These are phyloP conservation scores for Juncus inflexus DNA, from an alignment of 176 grass and related monocot genomes.

Conservation along the genomic window DNA sequence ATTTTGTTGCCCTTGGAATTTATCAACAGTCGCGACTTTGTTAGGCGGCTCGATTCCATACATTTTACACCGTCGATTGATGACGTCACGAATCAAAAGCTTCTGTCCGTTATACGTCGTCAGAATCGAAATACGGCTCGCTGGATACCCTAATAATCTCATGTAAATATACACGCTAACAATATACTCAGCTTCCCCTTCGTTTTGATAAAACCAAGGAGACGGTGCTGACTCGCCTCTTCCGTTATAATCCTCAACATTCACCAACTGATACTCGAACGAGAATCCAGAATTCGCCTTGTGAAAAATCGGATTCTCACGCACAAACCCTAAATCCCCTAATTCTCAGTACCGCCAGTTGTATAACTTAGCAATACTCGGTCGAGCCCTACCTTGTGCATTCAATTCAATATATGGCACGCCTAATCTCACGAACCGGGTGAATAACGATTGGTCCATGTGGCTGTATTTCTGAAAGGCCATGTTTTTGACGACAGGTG, in stretches of 20 bases:
- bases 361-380: conserved; percentile 85
- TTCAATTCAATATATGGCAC: conserved; percentile 98
- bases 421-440: conserved; percentile 89
- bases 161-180: conserved; percentile 98
- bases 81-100: conserved; percentile 96
- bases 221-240: conserved; percentile 88
- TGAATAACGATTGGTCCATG: conserved; percentile 96
- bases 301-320: conserved; percentile 74
- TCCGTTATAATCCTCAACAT: conserved; percentile 87
- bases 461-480: conserved; percentile 99
- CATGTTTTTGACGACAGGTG: conserved; percentile 98
- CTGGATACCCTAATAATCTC: conserved; percentile 86
- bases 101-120: conserved; percentile 99
- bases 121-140: conserved; percentile 87
- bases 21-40: conserved; percentile 92
- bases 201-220: conserved; percentile 99
- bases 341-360: conserved; percentile 98
- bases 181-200: conserved; percentile 94
- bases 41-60: conserved; percentile 83
- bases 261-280: conserved; percentile 91
- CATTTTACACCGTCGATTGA: conserved; percentile 77
- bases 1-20: conserved; percentile 99
- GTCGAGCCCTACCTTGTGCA: conserved; percentile 87
- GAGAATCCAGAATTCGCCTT: conserved; percentile 93
- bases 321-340: conserved; percentile 79